Evolutionary conservation across 106 monocot species (phyloP), one percentile per base, ranked within the genome.

Genomic region (Chionographis japonica): DNA sequence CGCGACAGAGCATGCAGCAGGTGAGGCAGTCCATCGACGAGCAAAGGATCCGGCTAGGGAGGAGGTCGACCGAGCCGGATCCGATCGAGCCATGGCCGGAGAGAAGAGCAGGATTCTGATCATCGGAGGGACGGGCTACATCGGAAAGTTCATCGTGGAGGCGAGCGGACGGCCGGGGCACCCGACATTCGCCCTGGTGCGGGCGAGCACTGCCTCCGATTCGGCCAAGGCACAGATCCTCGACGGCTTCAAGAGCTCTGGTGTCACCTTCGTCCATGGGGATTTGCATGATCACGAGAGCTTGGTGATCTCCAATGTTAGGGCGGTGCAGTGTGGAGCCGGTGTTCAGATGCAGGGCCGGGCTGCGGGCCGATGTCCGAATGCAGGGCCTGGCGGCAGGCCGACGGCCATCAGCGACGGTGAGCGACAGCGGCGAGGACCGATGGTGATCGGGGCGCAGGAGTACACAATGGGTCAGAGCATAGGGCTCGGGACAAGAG

Each of bases 41-140:
- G n/a, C n/a, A n/a, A n/a, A n/a, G n/a, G n/a, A n/a, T n/a, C n/a
- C n/a, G n/a, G n/a, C n/a, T n/a, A n/a, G n/a, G n/a, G n/a, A n/a
- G n/a, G n/a, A n/a, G n/a, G n/a, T n/a, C n/a, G n/a, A n/a, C n/a
- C n/a, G n/a, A n/a, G n/a, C n/a, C n/a, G n/a, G n/a, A n/a, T 10
- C 8, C 8, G 8, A 8, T 52, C 36, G 8, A 5, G 7, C 7
- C 12, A 62, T 62, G 69, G 58, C 53, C n/a, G 37, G 8, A 6
- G 63, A 49, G 76, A 76, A 56, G 76, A 79, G 78, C 75, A 68
- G 61, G 79, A 81, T 87, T 17, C 57, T 87, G 70, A 58, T 87
- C 52, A 79, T 87, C 62, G 86, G 86, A 6, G 83, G 68, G 12
- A 87, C 86, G 59, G 83, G 86, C 14, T 87, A 79, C 61, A 69